Base-by-base conservation (phyloP, 768 basidiomycete species). In the Rickenella mellea region DNA sequence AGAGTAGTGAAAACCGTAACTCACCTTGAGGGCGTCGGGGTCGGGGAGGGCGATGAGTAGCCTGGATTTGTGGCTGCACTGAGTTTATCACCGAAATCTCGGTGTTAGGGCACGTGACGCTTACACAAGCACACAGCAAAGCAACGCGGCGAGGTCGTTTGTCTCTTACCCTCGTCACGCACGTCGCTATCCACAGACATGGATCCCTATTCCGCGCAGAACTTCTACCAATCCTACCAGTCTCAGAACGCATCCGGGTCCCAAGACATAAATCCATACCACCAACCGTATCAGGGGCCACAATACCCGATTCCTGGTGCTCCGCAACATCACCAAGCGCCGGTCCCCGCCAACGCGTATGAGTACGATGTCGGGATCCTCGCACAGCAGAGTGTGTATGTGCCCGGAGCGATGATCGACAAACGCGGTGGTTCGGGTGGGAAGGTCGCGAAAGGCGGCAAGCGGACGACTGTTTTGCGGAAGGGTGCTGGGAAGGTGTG, bases 401-500 rank as follows among this genome's bases (percentile, higher is more conserved):
- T 91, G 19, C 89, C 89, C 19, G 89, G 89, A 6, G 89, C 89
- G 15, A 85, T 85, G 75, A 83, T 86, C 35, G 88, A 90, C 55
- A 88, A 88, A 56, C 77, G 83, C 36, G 84, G 88, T 24, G 85
- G 87, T 9, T 76, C 87, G 2, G 86, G 86, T 36, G 86, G 87
- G 3, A 88, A 87, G 59, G 66, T 89, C 35, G 83, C 83, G 0
- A 91, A 90, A 59, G 89, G 89, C 38, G 86, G 87, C 30, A 96
- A 97, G 65, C 69, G 94, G 47, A 83, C 80, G 37, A 99, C 96
- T 3, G 96, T 99, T 8, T 63, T 99, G 37, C 73, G 96, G 40
- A 97, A 97, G 63, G 94, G 93, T 5, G 94, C 75, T 41, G 96
- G 96, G 26, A 93, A 91, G 66, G 82, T 88, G 19, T 99, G 96